phyloP scores from a whole-genome alignment of 2,329 filamentous ascomycete genomes.

The Trichoderma koningiopsis region DNA sequence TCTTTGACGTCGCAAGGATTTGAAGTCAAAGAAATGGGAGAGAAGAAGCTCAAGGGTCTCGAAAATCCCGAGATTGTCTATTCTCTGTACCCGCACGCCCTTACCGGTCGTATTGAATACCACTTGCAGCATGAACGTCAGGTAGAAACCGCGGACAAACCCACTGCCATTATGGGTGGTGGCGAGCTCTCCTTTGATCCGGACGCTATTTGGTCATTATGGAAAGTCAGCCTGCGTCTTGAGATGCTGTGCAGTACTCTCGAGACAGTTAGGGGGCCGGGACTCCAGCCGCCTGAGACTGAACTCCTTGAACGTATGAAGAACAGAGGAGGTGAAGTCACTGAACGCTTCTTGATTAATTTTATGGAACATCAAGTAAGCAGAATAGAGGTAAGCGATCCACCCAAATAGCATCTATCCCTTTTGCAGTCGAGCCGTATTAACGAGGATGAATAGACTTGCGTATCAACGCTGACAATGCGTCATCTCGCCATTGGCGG shows the following conservation, averaged over 20 bases:
- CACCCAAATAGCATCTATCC: accelerated
- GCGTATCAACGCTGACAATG: conserved; percentile 75
- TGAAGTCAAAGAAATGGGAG: conserved; percentile 93
- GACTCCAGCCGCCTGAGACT: conserved; percentile 77
- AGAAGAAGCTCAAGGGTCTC: conserved; percentile 92
- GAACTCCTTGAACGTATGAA: conserved; percentile 73
- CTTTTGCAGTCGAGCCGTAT: background rate
- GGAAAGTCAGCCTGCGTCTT: conserved; percentile 83
- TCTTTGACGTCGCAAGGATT: conserved; percentile 90
- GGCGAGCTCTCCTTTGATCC: conserved; percentile 76
- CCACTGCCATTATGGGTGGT: conserved; percentile 63
- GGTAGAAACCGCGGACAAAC: conserved; percentile 53
- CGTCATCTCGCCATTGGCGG: conserved; percentile 77
- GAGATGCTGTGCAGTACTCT: conserved; percentile 91
- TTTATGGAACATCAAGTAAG: conserved; percentile 95
- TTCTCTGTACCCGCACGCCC: conserved; percentile 87
- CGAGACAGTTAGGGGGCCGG: conserved; percentile 66
- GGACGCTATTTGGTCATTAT: conserved; percentile 83
- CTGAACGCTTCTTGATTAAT: conserved; percentile 83
- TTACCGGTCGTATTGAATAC: conserved; percentile 76
- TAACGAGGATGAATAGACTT: conserved; percentile 58
- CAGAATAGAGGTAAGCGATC: conserved; percentile 79
- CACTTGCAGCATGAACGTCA: conserved; percentile 57
- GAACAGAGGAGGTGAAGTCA: conserved; percentile 75
- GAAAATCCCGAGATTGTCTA: conserved; percentile 97